These are phyloP conservation scores for Lindgomyces ingoldianus DNA, from an alignment of 495 filamentous ascomycete genomes.

Conservation along the genomic window DNA sequence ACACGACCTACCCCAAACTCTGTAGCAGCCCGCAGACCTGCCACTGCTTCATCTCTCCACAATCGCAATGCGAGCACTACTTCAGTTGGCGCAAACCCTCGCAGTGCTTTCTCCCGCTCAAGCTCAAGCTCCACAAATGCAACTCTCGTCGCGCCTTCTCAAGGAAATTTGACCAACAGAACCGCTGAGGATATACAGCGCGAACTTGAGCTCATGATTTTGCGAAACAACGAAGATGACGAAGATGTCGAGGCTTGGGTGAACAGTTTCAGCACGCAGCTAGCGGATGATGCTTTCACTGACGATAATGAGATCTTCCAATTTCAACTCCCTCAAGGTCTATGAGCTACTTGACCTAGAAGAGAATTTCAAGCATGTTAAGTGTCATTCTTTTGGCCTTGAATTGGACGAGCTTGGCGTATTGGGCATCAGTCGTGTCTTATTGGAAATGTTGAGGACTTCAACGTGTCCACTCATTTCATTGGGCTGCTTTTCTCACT, in stretches of 20 bases:
- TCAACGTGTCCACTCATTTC: neutral
- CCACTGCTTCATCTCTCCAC: conserved; percentile 15
- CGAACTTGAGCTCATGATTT: conserved; percentile 7
- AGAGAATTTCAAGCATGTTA: neutral
- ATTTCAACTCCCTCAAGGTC: conserved; percentile 21
- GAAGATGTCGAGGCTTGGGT: conserved; percentile 26
- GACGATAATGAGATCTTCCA: conserved; percentile 27
- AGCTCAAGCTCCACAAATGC: conserved; percentile 24
- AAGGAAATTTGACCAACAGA: conserved; percentile 8
- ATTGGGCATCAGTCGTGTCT: too few relatives aligned
- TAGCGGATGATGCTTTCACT: conserved; percentile 17
- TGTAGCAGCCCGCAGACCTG: neutral
- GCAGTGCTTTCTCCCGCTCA: conserved; percentile 26
- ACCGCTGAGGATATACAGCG: conserved; percentile 26
- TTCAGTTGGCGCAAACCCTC: neutral
- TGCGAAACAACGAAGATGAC: conserved; percentile 12
- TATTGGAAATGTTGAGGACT: neutral
- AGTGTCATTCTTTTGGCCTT: neutral
- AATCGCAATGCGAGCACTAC: conserved; percentile 5
- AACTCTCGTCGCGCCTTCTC: conserved; percentile 21
- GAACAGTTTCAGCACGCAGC: conserved; percentile 16
- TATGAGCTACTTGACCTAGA: neutral
- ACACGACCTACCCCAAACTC: conserved; percentile 15
- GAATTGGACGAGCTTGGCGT: neutral
- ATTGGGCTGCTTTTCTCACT: neutral